Evolutionary conservation across 2,329 filamentous ascomycete species (phyloP).

Genomic region (Penicillium decumbens): DNA sequence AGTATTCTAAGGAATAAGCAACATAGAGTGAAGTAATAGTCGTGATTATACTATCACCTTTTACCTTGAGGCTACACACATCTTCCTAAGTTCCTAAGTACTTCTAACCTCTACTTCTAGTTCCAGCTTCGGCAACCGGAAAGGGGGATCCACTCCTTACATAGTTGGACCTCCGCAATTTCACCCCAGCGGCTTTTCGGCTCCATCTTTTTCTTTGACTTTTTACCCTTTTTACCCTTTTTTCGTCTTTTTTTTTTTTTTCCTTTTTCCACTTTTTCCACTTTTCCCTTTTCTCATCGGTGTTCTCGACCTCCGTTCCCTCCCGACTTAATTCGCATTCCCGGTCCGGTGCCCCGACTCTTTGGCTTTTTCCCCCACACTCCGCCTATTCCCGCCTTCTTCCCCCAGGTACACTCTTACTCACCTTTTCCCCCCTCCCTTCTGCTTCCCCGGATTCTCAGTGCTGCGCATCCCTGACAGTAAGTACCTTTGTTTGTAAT

Average conservation of each 20-base stretch:
- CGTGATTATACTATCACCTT: no score
- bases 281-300: constrained; percentile 8
- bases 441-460: constrained; percentile 1
- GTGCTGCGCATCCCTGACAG: not conserved
- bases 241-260: no score
- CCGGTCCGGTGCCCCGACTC: constrained; percentile 32
- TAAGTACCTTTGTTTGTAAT: not conserved
- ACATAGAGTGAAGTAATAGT: no score
- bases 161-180: constrained; percentile 22
- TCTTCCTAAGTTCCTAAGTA: no score
- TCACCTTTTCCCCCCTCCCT: not conserved
- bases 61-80: no score
- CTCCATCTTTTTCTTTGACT: constrained; percentile 11
- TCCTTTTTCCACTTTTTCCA: no score
- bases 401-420: constrained; percentile 5
- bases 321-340: constrained; percentile 21
- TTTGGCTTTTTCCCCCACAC: constrained; percentile 34
- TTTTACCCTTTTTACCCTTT: no score
- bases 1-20: no score
- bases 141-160: constrained; percentile 3
- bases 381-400: constrained; percentile 28
- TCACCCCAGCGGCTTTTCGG: constrained; percentile 20
- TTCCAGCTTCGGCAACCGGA: constrained; percentile 9
- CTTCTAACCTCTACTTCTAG: no score
- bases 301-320: constrained; percentile 19